These are phyloP conservation scores for Colletotrichum sp. DNA, from an alignment of 2,329 filamentous ascomycete species.

Conservation along the genomic window DNA sequence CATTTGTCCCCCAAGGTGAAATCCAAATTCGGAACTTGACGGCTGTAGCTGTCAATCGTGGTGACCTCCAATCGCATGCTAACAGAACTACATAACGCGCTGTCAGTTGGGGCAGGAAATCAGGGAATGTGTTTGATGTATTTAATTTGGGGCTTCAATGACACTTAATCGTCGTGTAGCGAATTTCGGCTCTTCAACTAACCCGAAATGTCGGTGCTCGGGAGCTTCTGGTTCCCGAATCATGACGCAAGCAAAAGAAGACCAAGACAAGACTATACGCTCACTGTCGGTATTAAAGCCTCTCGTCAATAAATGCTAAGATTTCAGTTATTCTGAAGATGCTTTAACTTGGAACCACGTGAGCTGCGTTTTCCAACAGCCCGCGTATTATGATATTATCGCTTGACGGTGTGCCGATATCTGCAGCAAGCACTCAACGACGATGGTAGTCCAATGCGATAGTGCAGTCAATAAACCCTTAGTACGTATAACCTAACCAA, in stretches of 20 bases:
- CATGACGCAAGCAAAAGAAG: not conserved
- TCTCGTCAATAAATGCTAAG: not conserved
- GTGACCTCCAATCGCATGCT: not conserved
- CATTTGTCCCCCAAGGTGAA: not conserved
- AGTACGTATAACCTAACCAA: not conserved
- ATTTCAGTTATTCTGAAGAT: not conserved
- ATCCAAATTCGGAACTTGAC: not conserved
- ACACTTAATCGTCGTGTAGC: not conserved
- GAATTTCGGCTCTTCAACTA: not conserved
- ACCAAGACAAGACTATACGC: not conserved
- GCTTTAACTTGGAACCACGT: not conserved
- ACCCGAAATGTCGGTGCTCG: not conserved
- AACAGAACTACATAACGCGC: not conserved
- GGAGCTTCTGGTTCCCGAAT: not conserved
- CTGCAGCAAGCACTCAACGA: not conserved
- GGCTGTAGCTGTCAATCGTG: not conserved
- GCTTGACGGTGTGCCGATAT: not conserved
- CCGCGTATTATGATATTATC: not conserved
- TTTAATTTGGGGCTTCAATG: not conserved
- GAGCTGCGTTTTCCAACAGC: not conserved
- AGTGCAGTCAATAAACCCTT: rapidly evolving
- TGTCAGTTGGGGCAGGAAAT: not conserved
- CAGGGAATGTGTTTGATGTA: not conserved
- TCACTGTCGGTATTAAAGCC: rapidly evolving
- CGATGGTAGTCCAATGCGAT: not conserved